A percentile compares a stretch with the other conserved stretches of the same genome.
Conservation (phyloP, 202 grass and related monocot genomes). For the Setaria italica region DNA sequence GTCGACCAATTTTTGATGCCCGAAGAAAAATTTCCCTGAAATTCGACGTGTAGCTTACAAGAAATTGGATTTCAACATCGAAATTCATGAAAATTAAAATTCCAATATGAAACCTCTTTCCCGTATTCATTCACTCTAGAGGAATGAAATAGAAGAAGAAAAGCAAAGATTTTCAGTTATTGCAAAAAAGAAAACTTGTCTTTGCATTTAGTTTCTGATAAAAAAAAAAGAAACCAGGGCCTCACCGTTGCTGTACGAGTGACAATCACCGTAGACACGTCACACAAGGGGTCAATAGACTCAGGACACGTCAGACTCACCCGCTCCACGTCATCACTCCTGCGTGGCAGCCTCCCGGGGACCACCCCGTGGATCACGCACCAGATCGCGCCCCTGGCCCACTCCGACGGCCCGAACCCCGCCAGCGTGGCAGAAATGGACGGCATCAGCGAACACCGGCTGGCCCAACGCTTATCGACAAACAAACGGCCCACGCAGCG, state of each 20-base stretch:
- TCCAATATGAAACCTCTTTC: background rate
- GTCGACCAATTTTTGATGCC: too few species aligned
- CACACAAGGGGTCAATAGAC: background rate
- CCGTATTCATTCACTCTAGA: background rate
- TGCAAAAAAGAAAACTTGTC: background rate
- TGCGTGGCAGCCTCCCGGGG: slow-evolving; percentile 20
- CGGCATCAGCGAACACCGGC: slow-evolving; percentile 24
- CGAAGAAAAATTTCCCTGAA: background rate
- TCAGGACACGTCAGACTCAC: slow-evolving; percentile 31
- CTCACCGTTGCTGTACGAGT: too few species aligned
- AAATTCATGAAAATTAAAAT: background rate
- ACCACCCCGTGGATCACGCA: slow-evolving; percentile 31
- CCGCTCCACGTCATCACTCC: slow-evolving; percentile 39
- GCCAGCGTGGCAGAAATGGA: slow-evolving; percentile 51
- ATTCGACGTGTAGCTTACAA: background rate
- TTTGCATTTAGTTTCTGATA: too few species aligned
- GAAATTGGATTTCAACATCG: background rate
- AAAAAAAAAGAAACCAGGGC: too few species aligned
- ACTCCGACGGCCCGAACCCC: background rate
- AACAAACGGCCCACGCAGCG: slow-evolving; percentile 50
- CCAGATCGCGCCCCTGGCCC: slow-evolving; percentile 17
- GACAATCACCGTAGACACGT: background rate
- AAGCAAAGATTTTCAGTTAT: too few species aligned
- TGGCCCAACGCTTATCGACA: slow-evolving; percentile 52
- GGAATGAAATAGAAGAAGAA: background rate